phyloP scores from a whole-genome alignment of 116 monocot genomes.

The Posidonia oceanica region DNA sequence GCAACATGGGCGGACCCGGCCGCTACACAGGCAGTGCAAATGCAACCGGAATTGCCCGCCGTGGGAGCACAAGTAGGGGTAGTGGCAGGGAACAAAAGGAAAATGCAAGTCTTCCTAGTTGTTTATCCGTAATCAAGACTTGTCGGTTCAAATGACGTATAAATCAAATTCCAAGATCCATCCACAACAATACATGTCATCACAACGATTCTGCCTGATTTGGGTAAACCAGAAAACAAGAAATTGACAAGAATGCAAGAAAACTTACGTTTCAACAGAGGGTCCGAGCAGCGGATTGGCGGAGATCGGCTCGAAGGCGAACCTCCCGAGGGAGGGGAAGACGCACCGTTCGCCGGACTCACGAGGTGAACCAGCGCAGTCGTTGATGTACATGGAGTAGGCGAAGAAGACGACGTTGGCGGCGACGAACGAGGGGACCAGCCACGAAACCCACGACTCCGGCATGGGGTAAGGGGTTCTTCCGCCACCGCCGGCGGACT shows the following conservation, averaged over 20 bases:
- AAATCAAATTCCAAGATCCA: too few species aligned
- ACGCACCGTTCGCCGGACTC: conserved; percentile 2
- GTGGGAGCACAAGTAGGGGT: too few species aligned
- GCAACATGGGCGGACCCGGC: too few species aligned
- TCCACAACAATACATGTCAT: too few species aligned
- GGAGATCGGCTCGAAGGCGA: conserved; percentile 35
- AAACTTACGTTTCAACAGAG: conserved; percentile 17
- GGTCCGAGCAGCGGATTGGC: conserved; percentile 33
- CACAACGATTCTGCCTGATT: background rate
- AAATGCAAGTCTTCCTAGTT: too few species aligned
- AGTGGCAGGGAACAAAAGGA: too few species aligned
- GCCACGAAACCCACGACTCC: conserved; percentile 28
- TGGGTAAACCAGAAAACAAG: background rate
- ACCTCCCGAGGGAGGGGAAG: conserved; percentile 14
- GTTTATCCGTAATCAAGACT: too few species aligned
- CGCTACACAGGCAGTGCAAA: too few species aligned
- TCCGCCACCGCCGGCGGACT: background rate
- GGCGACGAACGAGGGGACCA: conserved; percentile 24
- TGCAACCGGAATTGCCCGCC: too few species aligned
- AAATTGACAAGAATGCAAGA: background rate
- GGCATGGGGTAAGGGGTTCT: background rate
- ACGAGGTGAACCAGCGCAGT: conserved; percentile 16
- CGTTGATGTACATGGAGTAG: conserved; percentile 42
- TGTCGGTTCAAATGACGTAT: too few species aligned
- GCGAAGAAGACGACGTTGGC: conserved; percentile 30